These are phyloP conservation scores for Aspergillus pseudotamarii DNA, from an alignment of 2,329 filamentous ascomycete species.

Conservation along the genomic window DNA sequence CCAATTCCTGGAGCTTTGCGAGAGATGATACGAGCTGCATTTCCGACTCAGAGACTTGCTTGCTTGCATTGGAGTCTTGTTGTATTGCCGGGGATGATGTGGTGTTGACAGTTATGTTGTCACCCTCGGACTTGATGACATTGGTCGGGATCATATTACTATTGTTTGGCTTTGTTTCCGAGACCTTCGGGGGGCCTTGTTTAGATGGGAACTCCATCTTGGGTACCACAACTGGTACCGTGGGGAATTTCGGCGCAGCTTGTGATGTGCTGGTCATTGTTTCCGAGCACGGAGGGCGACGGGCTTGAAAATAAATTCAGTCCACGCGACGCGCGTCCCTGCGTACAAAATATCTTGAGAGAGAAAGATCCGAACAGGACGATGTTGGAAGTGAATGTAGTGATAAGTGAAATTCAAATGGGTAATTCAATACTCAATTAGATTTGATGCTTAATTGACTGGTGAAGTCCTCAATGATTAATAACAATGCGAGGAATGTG, in stretches of 20 bases:
- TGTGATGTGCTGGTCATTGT: conserved; percentile 13
- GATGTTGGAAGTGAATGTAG: neutral
- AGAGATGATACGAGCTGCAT: conserved; percentile 43
- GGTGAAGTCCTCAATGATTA: neutral
- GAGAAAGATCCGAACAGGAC: neutral
- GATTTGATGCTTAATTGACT: neutral
- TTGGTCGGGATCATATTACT: neutral
- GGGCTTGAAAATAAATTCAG: neutral
- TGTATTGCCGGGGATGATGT: neutral
- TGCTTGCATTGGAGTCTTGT: conserved; percentile 1
- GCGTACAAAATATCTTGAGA: neutral
- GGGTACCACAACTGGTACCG: conserved; percentile 19
- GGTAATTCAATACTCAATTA: neutral
- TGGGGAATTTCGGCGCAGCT: conserved; percentile 3
- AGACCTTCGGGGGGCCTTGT: neutral
- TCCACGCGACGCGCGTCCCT: neutral
- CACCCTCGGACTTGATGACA: neutral
- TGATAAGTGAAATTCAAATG: neutral
- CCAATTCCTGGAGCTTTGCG: conserved; percentile 44
- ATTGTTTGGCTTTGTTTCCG: neutral
- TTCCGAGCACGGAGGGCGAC: neutral
- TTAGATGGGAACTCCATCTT: conserved; percentile 19
- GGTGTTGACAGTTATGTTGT: conserved; percentile 3
- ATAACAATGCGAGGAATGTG: neutral
- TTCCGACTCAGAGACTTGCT: conserved; percentile 35